Base-by-base conservation (phyloP, 2,329 filamentous ascomycete species). In the Fusarium piperis region DNA sequence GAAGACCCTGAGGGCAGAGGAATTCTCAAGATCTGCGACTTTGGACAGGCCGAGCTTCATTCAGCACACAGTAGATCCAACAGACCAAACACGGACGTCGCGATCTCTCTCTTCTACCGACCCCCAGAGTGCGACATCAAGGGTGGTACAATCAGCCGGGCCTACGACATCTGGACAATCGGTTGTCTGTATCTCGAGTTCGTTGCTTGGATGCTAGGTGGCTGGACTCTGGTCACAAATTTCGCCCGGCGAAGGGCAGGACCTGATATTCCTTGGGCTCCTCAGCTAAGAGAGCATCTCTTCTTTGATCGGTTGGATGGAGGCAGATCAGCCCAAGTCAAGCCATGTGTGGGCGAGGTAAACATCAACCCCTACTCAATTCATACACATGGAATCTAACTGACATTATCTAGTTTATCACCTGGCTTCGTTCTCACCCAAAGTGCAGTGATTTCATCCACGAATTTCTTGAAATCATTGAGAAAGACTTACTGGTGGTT, bases 111-210 rank as follows among this genome's bases (percentile, higher is more conserved):
- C 1, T 61, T 39, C 13, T 67, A 74, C 16, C 39, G 67, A 2
- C 59, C 71, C 15, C 71, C 71, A 1, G 71, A 74, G 26, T 62
- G 55, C 10, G 62, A 74, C 3, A 28, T 68, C 6, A 12, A 48
- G 5, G 33, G 39, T 7, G 62, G 56, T 0, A 59, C 10, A 6
- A 53, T 67, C 3, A 66, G 56, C 4, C 57, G 63, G 6, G 48
- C 67, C 0, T 74, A 38, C 6, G 71, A 73, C n/a, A 59, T 74
- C 1, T 74, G 70, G 71, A 71, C 70, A 0, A 30, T 74, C 3
- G 71, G 71, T 0, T 74, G 68, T 16, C 30, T 74, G 2, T 67
- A 71, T 8, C 62, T 74, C 0, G 70, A 72, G 13, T 68, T 71
- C 15, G 18, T 65, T 1, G 53, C 32, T 12, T 74, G 70, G 67